Evolutionary conservation across 352 stramenopile species (phyloP), one percentile per base, ranked within the genome.

Genomic region (Phytopythium litorale): DNA sequence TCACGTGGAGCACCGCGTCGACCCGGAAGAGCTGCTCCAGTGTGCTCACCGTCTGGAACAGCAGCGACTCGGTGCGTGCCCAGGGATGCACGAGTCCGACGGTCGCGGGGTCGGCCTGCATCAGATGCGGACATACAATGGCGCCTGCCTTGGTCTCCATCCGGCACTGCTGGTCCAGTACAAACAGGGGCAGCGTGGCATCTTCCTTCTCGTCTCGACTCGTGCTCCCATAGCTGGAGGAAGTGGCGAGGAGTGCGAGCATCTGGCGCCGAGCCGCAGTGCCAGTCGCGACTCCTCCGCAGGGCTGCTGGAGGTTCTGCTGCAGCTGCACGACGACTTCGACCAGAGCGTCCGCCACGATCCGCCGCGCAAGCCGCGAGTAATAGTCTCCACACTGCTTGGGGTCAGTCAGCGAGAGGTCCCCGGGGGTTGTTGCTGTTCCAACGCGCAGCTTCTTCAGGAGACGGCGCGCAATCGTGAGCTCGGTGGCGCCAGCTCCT

Each of bases 1-100:
- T 63, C 4, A 32, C 63, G 18, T 55, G 58, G 8, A 82, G 46
- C 11, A 88, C 56, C 5, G 33, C 50, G 51, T 94, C 82, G 28
- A 91, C 68, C 3, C 80, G 69, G 16, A 88, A 75, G 7, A 91
- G 62, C 60, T 82, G 72, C 60, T 92, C 79, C 0, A 88, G 66
- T 2, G 76, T 87, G 40, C 84, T 63, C 18, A 91, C 62, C 3
- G 68, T 60, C 11, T 79, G 37, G 30, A 75, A 66, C 15, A 94
- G 28, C 35, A 94, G 63, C n/a, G 65, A 67, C 0, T 79, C 67
- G n/a, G 80, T 75, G 7, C 76, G 73, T 6, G 51, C 60, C 64
- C 72, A 88, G 13, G 85, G 79, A 65, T 92, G 82, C 9, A 91
- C 35, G 5, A 92, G 54, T 9, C 73, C 66, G 19, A 54, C 65